Evolutionary conservation across 2,329 filamentous ascomycete species (phyloP).

Genomic region (Penicillium sp.): DNA sequence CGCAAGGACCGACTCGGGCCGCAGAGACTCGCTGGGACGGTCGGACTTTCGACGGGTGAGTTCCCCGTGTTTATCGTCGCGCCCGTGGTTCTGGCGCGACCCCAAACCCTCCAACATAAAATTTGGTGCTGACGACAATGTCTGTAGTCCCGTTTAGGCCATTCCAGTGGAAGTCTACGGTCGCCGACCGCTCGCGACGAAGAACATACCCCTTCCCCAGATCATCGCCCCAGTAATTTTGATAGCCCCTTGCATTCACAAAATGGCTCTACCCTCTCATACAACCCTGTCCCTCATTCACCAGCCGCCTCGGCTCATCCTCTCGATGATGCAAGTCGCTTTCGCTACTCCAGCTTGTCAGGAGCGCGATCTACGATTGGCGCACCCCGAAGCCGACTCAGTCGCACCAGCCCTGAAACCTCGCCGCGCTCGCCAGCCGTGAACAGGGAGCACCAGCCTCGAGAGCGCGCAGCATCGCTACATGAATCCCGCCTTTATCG

Average conservation of each 20-base stretch:
- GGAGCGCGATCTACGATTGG: slow-evolving; percentile 39
- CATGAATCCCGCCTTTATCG: slow-evolving; percentile 35
- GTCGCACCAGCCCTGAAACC: slow-evolving; percentile 36
- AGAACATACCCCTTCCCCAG: slow-evolving; percentile 39
- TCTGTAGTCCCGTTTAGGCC: slow-evolving; percentile 37
- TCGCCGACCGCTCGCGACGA: slow-evolving; percentile 33
- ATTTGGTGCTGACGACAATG: background rate
- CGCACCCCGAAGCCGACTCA: slow-evolving; percentile 36
- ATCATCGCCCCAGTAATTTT: slow-evolving; percentile 34
- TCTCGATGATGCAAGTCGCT: slow-evolving; percentile 37
- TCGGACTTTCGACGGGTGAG: slow-evolving; percentile 43
- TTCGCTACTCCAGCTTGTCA: slow-evolving; percentile 33
- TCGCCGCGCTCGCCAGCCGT: slow-evolving; percentile 32
- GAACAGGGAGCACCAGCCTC: slow-evolving; percentile 32
- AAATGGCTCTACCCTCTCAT: slow-evolving; percentile 30
- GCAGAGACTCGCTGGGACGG: slow-evolving; percentile 37
- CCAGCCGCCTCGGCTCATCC: slow-evolving; percentile 39
- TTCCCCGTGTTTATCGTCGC: slow-evolving; percentile 4
- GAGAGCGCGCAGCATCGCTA: slow-evolving; percentile 33
- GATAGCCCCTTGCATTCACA: slow-evolving; percentile 38
- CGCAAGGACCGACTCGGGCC: slow-evolving; percentile 41
- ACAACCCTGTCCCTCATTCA: slow-evolving; percentile 27
- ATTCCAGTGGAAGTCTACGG: slow-evolving; percentile 35
- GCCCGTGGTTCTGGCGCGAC: slow-evolving; percentile 5
- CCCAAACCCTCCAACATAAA: background rate